Base-by-base conservation (phyloP, 805 yeast genomes). In the Torulaspora quercuum region DNA sequence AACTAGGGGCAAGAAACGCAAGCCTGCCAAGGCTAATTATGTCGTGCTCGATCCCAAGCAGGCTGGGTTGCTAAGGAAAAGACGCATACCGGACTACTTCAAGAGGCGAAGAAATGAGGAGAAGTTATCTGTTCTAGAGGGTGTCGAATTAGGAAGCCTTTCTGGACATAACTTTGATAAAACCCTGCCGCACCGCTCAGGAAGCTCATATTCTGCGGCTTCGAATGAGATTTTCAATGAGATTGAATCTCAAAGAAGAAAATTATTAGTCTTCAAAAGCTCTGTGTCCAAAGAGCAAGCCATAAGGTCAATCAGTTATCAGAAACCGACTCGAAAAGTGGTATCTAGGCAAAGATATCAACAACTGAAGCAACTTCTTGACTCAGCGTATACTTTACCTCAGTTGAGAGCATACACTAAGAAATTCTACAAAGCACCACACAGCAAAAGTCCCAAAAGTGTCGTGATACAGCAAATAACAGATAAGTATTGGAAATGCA, bases 1-100 rank as follows among this genome's bases (percentile, higher is more conserved):
- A n/a, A 45, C 42, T 6, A 42, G 53, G 33, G 64, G 63, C 3
- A 55, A 46, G 41, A 59, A 59, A 31, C 25, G 53, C 14, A 51
- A 52, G 39, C 63, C 64, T 10, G 25, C 33, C 15, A 55, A 47
- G 21, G 49, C 53, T 9, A 44, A 50, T 14, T 46, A 56, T 13
- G 52, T 59, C 3, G 61, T 59, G 2, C 35, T 59, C 15, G 49
- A 53, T 33, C 57, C 53, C 5, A 38, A 35, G 14, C 55, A 56
- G 30, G 50, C 60, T 3, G 61, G 61, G 3, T 36, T 55, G 5
- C 34, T 49, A 17, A 46, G 39, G 24, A 41, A 36, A 26, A 36
- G 42, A 19, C 33, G 23, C 11, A 32, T 34, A 7, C 51, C 50
- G 7, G 46, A 35, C 5, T 37, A 35, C 30, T 49, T 49, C 23